A percentile compares a stretch with the other conserved stretches of the same genome.
Conservation (phyloP, 495 filamentous ascomycete species). For the Hyaloscypha hepaticicola region DNA sequence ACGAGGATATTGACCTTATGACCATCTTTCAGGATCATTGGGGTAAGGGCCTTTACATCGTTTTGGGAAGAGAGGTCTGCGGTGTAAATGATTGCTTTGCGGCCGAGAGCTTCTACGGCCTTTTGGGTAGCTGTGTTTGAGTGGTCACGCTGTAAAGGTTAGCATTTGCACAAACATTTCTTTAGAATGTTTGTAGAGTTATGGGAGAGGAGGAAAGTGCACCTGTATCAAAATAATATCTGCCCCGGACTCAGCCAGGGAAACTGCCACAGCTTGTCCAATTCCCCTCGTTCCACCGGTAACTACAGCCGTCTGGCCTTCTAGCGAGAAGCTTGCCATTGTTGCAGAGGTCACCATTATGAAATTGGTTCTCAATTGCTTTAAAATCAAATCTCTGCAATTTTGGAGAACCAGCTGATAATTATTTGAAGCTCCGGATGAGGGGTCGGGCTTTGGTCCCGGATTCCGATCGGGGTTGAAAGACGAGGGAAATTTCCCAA, state of each 20-base stretch:
- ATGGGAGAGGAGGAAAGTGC: slow-evolving; percentile 15
- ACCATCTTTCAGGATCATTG: slow-evolving; percentile 57
- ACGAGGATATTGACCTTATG: slow-evolving; percentile 67
- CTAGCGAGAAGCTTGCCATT: slow-evolving; percentile 49
- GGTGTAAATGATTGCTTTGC: slow-evolving; percentile 65
- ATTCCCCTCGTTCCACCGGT: slow-evolving; percentile 90
- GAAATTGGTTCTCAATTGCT: neutral
- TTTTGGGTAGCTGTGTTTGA: slow-evolving; percentile 62
- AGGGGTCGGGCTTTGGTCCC: slow-evolving; percentile 11
- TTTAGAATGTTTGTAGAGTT: neutral
- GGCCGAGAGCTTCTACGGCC: slow-evolving; percentile 61
- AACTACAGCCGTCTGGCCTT: slow-evolving; percentile 74
- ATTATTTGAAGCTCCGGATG: neutral
- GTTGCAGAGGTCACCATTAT: slow-evolving; percentile 21
- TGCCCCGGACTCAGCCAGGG: slow-evolving; percentile 79
- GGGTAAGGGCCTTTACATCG: slow-evolving; percentile 60
- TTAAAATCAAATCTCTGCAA: neutral
- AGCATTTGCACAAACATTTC: neutral
- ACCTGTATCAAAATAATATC: slow-evolving; percentile 74
- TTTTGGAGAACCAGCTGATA: neutral
- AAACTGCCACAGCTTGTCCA: slow-evolving; percentile 79
- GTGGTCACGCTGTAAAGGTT: slow-evolving; percentile 55
- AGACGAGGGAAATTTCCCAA: slow-evolving; percentile 13
- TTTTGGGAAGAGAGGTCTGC: slow-evolving; percentile 66
- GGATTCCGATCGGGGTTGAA: slow-evolving; percentile 30